phyloP scores from a whole-genome alignment of 805 yeast genomes.

The Metschnikowia peoriensis region DNA sequence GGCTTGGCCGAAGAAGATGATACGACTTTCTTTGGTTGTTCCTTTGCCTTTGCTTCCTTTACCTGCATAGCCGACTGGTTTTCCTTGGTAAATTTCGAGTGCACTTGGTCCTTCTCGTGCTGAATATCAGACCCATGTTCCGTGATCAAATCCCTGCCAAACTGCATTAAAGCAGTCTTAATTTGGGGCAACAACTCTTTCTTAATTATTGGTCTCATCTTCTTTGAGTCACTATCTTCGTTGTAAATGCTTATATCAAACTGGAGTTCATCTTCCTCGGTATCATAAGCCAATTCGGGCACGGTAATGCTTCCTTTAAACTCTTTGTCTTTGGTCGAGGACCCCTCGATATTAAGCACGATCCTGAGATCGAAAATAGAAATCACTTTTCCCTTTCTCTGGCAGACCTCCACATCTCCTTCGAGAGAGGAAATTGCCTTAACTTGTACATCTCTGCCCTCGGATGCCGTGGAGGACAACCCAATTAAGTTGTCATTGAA shows the following conservation, averaged over 20 bases:
- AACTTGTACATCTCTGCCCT: constrained; percentile 33
- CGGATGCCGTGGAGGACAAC: constrained; percentile 33
- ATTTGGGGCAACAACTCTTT: constrained; percentile 64
- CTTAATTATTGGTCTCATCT: constrained; percentile 51
- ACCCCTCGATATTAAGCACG: constrained; percentile 57
- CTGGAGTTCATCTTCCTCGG: constrained; percentile 81
- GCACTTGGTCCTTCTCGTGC: constrained; percentile 50
- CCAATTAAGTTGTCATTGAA: constrained; percentile 62
- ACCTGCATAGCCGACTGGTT: constrained; percentile 36
- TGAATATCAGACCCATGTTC: constrained; percentile 87
- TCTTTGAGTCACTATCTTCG: constrained; percentile 48
- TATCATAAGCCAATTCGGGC: constrained; percentile 94
- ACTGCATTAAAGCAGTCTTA: constrained; percentile 55
- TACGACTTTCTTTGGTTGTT: constrained; percentile 2
- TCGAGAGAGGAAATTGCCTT: constrained; percentile 59
- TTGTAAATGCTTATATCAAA: constrained; percentile 70
- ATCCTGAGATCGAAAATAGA: constrained; percentile 81
- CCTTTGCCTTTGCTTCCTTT: constrained; percentile 3
- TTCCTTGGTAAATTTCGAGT: constrained; percentile 43
- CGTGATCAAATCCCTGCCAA: constrained; percentile 74
- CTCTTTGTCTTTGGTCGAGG: constrained; percentile 21
- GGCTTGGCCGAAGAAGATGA: constrained; percentile 11
- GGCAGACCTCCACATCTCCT: constrained; percentile 97
- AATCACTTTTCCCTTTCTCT: constrained; percentile 94
- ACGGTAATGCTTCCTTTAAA: constrained; percentile 73